These are phyloP conservation scores for Penicillium sclerotiorum DNA, from an alignment of 2,329 filamentous ascomycete species.

Conservation along the genomic window DNA sequence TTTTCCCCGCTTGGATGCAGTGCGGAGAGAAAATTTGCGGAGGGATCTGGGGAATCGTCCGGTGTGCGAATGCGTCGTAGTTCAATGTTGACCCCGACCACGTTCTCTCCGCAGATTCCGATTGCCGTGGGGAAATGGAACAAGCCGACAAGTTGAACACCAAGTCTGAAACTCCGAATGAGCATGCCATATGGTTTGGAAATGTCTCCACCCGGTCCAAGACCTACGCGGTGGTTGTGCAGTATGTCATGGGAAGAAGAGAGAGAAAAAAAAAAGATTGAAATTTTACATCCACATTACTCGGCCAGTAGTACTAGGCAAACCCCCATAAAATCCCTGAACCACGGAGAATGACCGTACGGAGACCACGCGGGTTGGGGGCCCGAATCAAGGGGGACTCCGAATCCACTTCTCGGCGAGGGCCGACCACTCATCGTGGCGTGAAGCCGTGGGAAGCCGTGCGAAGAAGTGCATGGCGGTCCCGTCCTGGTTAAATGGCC, in stretches of 20 bases:
- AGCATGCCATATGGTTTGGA: not conserved
- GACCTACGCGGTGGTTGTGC: not conserved
- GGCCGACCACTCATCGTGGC: not conserved
- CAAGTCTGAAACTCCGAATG: not conserved
- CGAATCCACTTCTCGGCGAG: slow-evolving; percentile 19
- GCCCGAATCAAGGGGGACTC: slow-evolving; percentile 6
- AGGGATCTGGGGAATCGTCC: slow-evolving; percentile 12
- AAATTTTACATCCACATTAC: too few species aligned
- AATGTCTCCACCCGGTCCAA: not conserved
- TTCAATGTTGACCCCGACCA: not conserved
- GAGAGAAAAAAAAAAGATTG: not conserved
- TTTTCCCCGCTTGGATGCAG: not conserved
- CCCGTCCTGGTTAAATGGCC: slow-evolving; percentile 22
- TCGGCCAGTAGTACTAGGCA: not conserved
- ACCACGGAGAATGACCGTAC: not conserved
- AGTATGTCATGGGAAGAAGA: not conserved
- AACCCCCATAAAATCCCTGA: not conserved
- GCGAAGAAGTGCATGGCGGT: not conserved
- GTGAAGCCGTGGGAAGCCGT: slow-evolving; percentile 8
- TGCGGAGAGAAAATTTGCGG: too few species aligned
- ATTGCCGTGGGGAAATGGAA: slow-evolving; percentile 6
- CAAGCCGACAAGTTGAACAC: not conserved
- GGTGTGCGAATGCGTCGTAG: slow-evolving; percentile 11
- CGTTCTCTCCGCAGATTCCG: slow-evolving; percentile 7
- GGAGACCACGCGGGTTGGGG: not conserved